Percentiles rank a stretch among this genome's conserved stretches.
Evolutionary conservation across 2,329 filamentous ascomycete genomes (phyloP).

Genomic region (Pseudocercospora pini-densiflorae): DNA sequence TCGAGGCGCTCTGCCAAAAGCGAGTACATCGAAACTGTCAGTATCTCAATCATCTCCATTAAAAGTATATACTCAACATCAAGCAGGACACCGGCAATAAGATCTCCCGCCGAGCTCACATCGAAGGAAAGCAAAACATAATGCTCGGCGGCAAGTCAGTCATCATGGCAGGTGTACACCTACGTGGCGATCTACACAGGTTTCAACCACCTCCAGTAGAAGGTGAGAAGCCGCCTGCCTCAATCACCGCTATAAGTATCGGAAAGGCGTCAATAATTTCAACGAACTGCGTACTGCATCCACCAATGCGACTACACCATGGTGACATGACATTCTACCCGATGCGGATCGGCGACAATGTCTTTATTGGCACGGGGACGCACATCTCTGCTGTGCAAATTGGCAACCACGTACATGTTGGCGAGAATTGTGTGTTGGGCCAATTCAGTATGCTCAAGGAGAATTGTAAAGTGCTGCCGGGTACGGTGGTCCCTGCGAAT

Average conservation of each 20-base stretch:
- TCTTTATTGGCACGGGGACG: slow-evolving; percentile 73
- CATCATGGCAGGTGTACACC: slow-evolving; percentile 92
- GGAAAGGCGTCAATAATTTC: slow-evolving; percentile 74
- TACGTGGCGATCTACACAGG: slow-evolving; percentile 82
- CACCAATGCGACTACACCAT: slow-evolving; percentile 81
- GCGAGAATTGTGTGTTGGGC: slow-evolving; percentile 74
- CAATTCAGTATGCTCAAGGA: slow-evolving; percentile 94
- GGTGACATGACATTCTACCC: slow-evolving; percentile 80
- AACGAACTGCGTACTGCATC: slow-evolving; percentile 75
- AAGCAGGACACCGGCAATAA: slow-evolving; percentile 94
- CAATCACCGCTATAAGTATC: slow-evolving; percentile 72
- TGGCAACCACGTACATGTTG: slow-evolving; percentile 85
- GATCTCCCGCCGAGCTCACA: slow-evolving; percentile 87
- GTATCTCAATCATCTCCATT: slow-evolving; percentile 31
- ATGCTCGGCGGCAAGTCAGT: slow-evolving; percentile 94
- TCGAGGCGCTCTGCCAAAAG: slow-evolving; percentile 71
- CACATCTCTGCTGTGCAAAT: slow-evolving; percentile 84
- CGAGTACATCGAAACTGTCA: slow-evolving; percentile 96
- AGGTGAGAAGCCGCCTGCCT: slow-evolving; percentile 34
- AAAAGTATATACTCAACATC: slow-evolving; percentile 8
- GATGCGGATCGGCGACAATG: slow-evolving; percentile 91
- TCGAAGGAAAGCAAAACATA: slow-evolving; percentile 96
- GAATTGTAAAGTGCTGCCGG: slow-evolving; percentile 84
- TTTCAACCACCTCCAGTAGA: slow-evolving; percentile 34
- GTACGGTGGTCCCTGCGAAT: slow-evolving; percentile 78